Evolutionary conservation across 306 rosid species (phyloP), one percentile per base, ranked within the genome.

Genomic region (Glycine latifolia): DNA sequence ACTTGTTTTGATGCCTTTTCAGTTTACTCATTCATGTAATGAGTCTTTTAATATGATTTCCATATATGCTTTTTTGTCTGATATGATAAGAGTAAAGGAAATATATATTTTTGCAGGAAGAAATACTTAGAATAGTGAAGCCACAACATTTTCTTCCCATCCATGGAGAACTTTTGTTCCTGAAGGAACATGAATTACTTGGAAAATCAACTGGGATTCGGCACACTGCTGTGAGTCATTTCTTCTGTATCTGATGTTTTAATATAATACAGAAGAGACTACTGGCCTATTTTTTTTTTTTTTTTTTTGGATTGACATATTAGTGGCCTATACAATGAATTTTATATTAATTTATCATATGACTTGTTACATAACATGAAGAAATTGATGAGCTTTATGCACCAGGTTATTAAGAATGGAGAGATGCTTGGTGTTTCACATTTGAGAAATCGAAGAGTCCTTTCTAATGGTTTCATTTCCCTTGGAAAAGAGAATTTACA

Each of bases 401-500:
- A 65, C 17, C 71, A 65, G 71, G 71, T 65, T 41, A 65, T 65
- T 65, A 65, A 65, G 48, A 65, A 65, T 37, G 71, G 71, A 37
- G 71, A 65, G 71, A 65, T 65, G 71, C 71, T 65, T 39, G 71
- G 71, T 65, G 71, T 65, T 65, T 37, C 71, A 37, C 71, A 65
- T 65, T 65, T 65, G 71, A 65, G 48, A 65, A 65, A 65, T 37
- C 37, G 71, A 65, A 65, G 47, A 65, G 48, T 65, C 20, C 71
- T 65, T 37, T 65, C 71, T 37, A 65, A 65, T 39, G 71, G 71
- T 37, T 65, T 37, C 71, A 65, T 65, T 13, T 65, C 71, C 11
- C 71, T 65, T 37, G 71, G 71, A 37, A 65, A 39, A 65, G 71
- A 65, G 49, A 37, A 65, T 37, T 65, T 65, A 65, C 71, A 65